Conservation (phyloP, 345 rosid genomes). For the Sisymbrium altissimum region DNA sequence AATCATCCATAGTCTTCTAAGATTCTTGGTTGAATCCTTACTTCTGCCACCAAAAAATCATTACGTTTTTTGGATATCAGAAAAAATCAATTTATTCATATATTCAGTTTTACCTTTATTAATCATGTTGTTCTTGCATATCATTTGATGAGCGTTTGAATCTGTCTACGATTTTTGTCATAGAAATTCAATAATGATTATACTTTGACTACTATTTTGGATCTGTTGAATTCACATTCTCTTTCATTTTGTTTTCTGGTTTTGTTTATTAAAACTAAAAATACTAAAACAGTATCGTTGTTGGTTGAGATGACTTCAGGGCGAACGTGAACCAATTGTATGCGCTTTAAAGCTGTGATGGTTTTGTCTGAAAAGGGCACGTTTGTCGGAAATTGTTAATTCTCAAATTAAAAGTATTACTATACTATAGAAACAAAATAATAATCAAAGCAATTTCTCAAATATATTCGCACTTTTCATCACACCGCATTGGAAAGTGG, state of each 20-base stretch:
- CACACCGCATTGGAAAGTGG: constrained; percentile 4
- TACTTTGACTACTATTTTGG: constrained; percentile 31
- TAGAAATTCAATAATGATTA: not conserved
- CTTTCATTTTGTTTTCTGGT: not conserved
- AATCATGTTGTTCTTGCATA: constrained; percentile 9
- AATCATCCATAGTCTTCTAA: not conserved
- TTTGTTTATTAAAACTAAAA: not conserved
- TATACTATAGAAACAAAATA: not conserved
- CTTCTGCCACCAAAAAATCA: not conserved
- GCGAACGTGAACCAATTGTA: constrained; percentile 23
- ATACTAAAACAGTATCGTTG: constrained; percentile 19
- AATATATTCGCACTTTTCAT: not conserved
- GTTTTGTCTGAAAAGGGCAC: constrained; percentile 37
- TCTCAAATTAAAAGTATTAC: not conserved
- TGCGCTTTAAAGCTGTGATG: constrained; percentile 29
- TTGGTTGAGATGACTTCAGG: constrained; percentile 26
- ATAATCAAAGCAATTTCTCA: not conserved
- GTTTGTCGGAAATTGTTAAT: constrained; percentile 31
- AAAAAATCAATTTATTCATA: not conserved
- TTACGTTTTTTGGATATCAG: not conserved
- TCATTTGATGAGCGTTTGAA: constrained; percentile 3
- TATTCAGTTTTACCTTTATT: too few relatives aligned
- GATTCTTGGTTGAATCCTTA: not conserved
- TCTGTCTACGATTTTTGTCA: not conserved
- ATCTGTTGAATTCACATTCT: constrained; percentile 20